Evolutionary conservation across 106 monocot species (phyloP), one percentile per base, ranked within the genome.

Genomic region (Dendrobium catenatum): DNA sequence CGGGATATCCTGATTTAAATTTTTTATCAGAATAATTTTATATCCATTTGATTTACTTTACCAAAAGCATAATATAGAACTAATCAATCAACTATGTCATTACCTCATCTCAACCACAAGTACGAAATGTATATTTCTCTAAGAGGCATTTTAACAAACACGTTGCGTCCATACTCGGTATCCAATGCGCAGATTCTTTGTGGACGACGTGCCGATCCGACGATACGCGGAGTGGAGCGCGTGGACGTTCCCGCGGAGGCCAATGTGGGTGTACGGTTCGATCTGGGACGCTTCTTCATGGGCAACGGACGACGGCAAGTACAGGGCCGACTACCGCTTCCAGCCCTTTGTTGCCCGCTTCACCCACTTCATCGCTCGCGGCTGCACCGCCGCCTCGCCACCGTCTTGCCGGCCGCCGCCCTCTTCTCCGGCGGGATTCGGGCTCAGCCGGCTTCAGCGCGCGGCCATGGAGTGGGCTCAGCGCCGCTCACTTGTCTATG

Each of bases 211-310:
- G 17, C 89, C 89, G 66, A 85, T 89, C 37, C 41, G 89, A 41
- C 59, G 78, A 72, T 89, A 87, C 27, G 66, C 80, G 20, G 67
- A 73, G 74, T 80, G 84, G 80, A 83, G 58, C 6, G 74, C 72
- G 13, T n/a, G 77, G 26, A 89, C 85, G 55, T 89, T 87, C 72
- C 89, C 89, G 8, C 31, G 17, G 72, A 55, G 89, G 77, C 86
- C 86, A 33, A 86, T 89, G 89, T 89, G 89, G 89, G 76, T 81
- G 8, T 89, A 89, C 73, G 89, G 89, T 2, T 89, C 89, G 1
- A 89, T 89, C 67, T 89, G 89, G 89, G 89, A 89, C 68, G 89
- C 89, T 15, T 89, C 89, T 3, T 77, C 89, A 26, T 89, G 89
- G 89, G 89, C 89, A 7, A 89, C 89, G 9, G 89, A 89, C 17